Percentiles rank a stretch among this genome's conserved stretches.
Evolutionary conservation across 2,329 filamentous ascomycete species (phyloP).

Genomic region (Anthostomella pinea): DNA sequence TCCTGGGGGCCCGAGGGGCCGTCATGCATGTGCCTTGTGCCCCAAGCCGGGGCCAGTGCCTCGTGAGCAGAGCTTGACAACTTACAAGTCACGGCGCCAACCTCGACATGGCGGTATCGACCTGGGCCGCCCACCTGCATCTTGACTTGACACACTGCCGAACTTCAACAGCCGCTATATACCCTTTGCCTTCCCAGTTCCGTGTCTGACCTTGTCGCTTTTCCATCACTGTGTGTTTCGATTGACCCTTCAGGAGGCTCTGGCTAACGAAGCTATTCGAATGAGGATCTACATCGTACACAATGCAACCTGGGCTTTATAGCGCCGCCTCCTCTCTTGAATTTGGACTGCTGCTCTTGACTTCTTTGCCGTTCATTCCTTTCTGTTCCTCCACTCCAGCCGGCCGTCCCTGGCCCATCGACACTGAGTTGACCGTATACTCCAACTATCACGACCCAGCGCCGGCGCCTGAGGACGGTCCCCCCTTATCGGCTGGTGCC

Average conservation of each 20-base stretch:
- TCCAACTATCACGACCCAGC: slow-evolving; percentile 50
- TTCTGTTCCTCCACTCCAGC: slow-evolving; percentile 25
- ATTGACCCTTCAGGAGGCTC: slow-evolving; percentile 44
- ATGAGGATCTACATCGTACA: slow-evolving; percentile 32
- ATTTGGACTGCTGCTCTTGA: slow-evolving; percentile 23
- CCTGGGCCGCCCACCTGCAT: slow-evolving; percentile 28
- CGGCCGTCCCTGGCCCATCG: slow-evolving; percentile 10
- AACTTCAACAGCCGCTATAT: slow-evolving; percentile 58
- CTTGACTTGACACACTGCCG: slow-evolving; percentile 42
- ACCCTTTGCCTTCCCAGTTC: slow-evolving; percentile 47
- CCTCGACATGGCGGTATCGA: slow-evolving; percentile 29
- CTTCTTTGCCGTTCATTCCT: slow-evolving; percentile 24
- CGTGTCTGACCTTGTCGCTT: slow-evolving; percentile 43
- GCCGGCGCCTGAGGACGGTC: slow-evolving; percentile 58
- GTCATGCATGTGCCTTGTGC: slow-evolving; percentile 38
- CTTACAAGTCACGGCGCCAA: slow-evolving; percentile 43
- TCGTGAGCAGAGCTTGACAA: slow-evolving; percentile 31
- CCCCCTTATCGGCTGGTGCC: slow-evolving; percentile 56
- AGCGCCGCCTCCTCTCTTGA: slow-evolving; percentile 28
- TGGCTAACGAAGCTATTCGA: slow-evolving; percentile 22
- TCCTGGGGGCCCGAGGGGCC: slow-evolving; percentile 32
- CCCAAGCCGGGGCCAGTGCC: slow-evolving; percentile 34
- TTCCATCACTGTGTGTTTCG: slow-evolving; percentile 52
- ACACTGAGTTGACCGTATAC: slow-evolving; percentile 21
- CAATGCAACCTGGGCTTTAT: slow-evolving; percentile 34